phyloP scores from a whole-genome alignment of 2,329 filamentous ascomycete species.

The Trichophaea hybrida region DNA sequence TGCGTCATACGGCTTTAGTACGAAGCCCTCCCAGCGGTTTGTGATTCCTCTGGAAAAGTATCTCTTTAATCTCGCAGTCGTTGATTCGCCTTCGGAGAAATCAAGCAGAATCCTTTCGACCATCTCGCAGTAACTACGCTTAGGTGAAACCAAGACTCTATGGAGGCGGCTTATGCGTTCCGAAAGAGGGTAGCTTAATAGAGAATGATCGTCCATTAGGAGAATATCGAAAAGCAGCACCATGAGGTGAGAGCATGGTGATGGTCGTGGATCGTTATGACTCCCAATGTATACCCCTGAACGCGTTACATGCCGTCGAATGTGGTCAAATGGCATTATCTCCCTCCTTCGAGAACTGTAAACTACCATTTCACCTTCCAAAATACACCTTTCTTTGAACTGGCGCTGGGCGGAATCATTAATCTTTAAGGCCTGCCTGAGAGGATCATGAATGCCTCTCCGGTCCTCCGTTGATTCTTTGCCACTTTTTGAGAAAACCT shows the following conservation, averaged over 20 bases:
- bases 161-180: constrained; percentile 48
- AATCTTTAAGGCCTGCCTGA: constrained; percentile 51
- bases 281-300: constrained; percentile 57
- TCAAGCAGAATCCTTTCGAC: constrained; percentile 51
- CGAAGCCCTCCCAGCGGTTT: constrained; percentile 58
- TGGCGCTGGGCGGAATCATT: constrained; percentile 41
- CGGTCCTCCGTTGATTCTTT: constrained; percentile 73
- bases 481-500: constrained; percentile 84
- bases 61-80: constrained; percentile 42
- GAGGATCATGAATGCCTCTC: constrained; percentile 35
- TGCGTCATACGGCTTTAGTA: constrained; percentile 61
- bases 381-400: constrained; percentile 52
- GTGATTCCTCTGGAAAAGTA: constrained; percentile 55
- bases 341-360: constrained; percentile 36
- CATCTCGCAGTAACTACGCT: constrained; percentile 50
- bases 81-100: constrained; percentile 40
- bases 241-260: constrained; percentile 38
- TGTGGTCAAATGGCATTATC: constrained; percentile 65
- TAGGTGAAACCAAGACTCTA: constrained; percentile 39
- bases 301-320: constrained; percentile 63
- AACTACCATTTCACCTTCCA: constrained; percentile 64
- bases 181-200: constrained; percentile 41
- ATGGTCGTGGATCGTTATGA: constrained; percentile 50
- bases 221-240: constrained; percentile 48
- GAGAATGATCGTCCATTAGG: constrained; percentile 40